These are phyloP conservation scores for Myxozyma vanderwaltii DNA, from an alignment of 805 yeast genomes.

Conservation along the genomic window DNA sequence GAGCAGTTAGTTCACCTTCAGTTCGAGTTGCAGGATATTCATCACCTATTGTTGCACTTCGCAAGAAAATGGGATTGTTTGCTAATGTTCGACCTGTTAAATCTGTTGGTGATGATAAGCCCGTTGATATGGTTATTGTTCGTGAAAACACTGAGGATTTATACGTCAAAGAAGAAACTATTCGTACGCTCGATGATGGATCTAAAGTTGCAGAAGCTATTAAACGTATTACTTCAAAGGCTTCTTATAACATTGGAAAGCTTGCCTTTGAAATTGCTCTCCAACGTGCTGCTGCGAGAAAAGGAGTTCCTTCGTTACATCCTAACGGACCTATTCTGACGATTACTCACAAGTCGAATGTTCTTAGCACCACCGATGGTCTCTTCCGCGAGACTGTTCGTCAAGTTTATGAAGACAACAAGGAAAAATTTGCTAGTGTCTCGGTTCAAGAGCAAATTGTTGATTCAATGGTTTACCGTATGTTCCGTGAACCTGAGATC, in stretches of 20 bases:
- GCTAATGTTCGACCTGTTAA: conserved; percentile 99
- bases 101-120: conserved; percentile 83
- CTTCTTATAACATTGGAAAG: conserved; percentile 81
- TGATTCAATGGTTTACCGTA: conserved; percentile 97
- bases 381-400: conserved; percentile 87
- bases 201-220: conserved; percentile 94
- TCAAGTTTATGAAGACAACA: conserved; percentile 55
- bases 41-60: conserved; percentile 97
- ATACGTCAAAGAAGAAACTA: conserved; percentile 89
- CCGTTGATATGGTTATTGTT: conserved; percentile 96
- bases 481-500: conserved; percentile 97
- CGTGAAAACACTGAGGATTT: conserved; percentile 98
- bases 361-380: conserved; percentile 89
- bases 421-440: conserved; percentile 58
- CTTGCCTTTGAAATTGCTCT: conserved; percentile 92
- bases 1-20: conserved; percentile 94
- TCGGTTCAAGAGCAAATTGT: conserved; percentile 92
- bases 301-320: conserved; percentile 44
- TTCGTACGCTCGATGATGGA: conserved; percentile 66
- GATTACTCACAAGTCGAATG: conserved; percentile 96
- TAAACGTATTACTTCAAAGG: conserved; percentile 90
- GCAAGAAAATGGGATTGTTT: conserved; percentile 90
- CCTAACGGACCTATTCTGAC: conserved; percentile 73
- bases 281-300: conserved; percentile 80
- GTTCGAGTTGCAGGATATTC: conserved; percentile 95